Conservation (phyloP, 1,139 yeast species). For the Candida pseudoviswanathii region DNA sequence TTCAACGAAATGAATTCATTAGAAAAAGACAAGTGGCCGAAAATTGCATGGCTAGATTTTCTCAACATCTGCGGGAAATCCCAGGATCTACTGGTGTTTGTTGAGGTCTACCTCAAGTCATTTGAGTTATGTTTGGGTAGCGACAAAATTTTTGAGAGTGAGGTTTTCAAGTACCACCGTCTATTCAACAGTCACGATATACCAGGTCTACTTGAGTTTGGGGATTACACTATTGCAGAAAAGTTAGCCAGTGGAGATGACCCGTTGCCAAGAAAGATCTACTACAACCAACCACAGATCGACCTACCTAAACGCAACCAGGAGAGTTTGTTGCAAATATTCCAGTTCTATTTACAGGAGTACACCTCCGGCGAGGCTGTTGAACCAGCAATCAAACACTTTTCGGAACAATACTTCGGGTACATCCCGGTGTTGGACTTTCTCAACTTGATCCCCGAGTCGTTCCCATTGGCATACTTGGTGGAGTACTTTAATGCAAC, state of each 20-base stretch:
- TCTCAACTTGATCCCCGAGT: constrained; percentile 31
- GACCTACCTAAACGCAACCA: background rate
- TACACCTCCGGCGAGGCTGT: constrained; percentile 16
- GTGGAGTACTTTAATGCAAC: constrained; percentile 27
- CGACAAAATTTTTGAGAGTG: background rate
- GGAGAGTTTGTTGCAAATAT: constrained; percentile 19
- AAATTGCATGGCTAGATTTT: constrained; percentile 41
- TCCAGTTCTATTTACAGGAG: constrained; percentile 24
- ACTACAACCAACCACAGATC: constrained; percentile 17
- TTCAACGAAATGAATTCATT: constrained; percentile 34
- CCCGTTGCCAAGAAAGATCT: constrained; percentile 24
- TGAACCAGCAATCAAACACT: constrained; percentile 31
- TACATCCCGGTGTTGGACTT: constrained; percentile 29
- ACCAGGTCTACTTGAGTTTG: constrained; percentile 12
- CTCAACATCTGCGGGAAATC: constrained; percentile 25
- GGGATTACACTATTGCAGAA: constrained; percentile 42
- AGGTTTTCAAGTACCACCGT: constrained; percentile 14
- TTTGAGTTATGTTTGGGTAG: constrained; percentile 24
- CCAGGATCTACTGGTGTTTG: constrained; percentile 32
- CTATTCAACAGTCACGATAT: constrained; percentile 8
- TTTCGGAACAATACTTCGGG: constrained; percentile 27
- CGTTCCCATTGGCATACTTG: constrained; percentile 35
- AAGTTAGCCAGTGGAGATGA: constrained; percentile 26
- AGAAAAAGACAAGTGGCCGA: constrained; percentile 36
- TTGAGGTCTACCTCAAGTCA: constrained; percentile 34